Base-by-base conservation (phyloP, 352 stramenopile species). In the Phytopythium chamaehyphon region DNA sequence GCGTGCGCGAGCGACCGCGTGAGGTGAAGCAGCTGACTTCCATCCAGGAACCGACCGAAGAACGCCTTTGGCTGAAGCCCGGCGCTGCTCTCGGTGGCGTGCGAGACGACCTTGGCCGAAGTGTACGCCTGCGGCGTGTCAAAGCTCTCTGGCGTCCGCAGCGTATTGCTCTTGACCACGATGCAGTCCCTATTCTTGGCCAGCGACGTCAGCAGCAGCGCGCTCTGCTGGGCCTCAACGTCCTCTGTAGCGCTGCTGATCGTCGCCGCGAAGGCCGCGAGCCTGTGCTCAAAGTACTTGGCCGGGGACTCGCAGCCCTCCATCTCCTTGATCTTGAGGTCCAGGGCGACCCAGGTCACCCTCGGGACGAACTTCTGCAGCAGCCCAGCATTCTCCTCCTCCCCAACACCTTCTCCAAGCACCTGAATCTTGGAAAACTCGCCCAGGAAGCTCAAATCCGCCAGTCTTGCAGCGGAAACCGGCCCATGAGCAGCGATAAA, bases 321-420 rank as follows among this genome's bases (percentile, higher is more conserved):
- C 76, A 90, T 86, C 52, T 90, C 76, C 59, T 90, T 88, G 49
- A 85, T 70, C 61, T 90, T 88, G 50, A 90, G 71, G 54, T 88
- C 79, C 46, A 90, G 49, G 1, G 79, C 79, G 10, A 66, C 74
- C 79, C 79, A 90, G 42, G 79, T 88, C 40, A 88, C 66, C 35
- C 50, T 61, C 18, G 79, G 79, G 44, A 72, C 53, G 23, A 90
- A 48, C n/a, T 71, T 71, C 51, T 70, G 67, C 37, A 88, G 57
- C 53, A 88, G 49, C 52, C 35, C 28, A 9, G 62, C 28, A 47
- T 88, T 86, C 44, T 54, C 50, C 9, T 81, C 62, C 14, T 24
- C 47, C 22, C n/a, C 36, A 1, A 33, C 55, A 19, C 58, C 64
- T 7, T 54, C 44, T 23, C 69, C 55, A 6, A 64, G 49, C 24